phyloP scores from a whole-genome alignment of 257 asterid genomes.

The Solanum sitiens region DNA sequence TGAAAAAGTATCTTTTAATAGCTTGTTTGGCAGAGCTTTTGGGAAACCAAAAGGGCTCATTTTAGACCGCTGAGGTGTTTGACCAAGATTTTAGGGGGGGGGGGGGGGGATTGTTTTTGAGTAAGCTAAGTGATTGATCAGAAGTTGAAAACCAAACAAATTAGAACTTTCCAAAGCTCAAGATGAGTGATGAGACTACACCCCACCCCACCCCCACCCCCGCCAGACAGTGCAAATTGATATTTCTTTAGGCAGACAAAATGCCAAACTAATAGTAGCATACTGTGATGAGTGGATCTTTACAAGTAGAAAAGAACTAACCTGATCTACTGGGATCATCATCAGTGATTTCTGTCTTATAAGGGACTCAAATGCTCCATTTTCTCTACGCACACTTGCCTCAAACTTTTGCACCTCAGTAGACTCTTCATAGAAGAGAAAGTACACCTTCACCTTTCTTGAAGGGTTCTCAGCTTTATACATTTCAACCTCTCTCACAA shows the following conservation, averaged over 20 bases:
- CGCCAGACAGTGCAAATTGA: not conserved
- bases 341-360: conserved; percentile 91
- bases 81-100: not conserved
- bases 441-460: conserved; percentile 65
- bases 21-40: not conserved
- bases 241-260: not conserved
- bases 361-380: conserved; percentile 88
- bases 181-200: not conserved
- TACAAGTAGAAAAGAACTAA: conserved; percentile 16
- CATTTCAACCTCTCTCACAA: conserved; percentile 87
- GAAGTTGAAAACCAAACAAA: not conserved
- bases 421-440: conserved; percentile 84
- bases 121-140: not conserved
- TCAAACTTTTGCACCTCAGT: conserved; percentile 92
- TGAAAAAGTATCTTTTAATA: not conserved
- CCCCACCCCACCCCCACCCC: not conserved
- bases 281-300: not conserved
- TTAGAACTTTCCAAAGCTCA: not conserved
- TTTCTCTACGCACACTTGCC: conserved; percentile 86
- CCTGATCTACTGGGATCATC: conserved; percentile 87
- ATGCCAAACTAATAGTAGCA: not conserved
- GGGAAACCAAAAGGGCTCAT: not conserved
- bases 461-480: conserved; percentile 87
- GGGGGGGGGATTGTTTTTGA: not conserved
- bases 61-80: not conserved